Evolutionary conservation across 108 stramenopile genomes (phyloP), one percentile per base, ranked within the genome.

Genomic region (Skeletonema costatum): DNA sequence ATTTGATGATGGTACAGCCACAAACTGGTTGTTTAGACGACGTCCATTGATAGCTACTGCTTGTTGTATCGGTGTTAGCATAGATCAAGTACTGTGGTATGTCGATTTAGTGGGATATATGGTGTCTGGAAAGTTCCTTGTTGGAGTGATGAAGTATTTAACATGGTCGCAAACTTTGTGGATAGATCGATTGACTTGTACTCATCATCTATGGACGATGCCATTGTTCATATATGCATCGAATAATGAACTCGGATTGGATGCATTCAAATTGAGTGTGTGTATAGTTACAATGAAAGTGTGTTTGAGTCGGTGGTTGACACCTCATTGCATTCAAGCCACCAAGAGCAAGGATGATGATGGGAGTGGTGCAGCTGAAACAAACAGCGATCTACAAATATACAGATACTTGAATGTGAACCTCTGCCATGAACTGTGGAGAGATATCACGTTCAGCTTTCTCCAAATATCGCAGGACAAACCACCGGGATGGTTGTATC

Each of bases 191-290:
- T 75, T 92, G 10, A 92, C 93, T 13, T 88, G 85, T 64, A 86
- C 87, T 10, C 93, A 95, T 84, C 93, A 95, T 71, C 60, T 95
- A 10, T 95, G 93, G 93, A 92, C 91, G 8, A 89, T 95, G n/a
- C 93, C 93, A 29, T 38, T 95, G 16, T 70, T 90, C 7, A 16
- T 92, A 13, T 90, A 83, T 68, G 87, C 80, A 4, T 66, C 70
- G 10, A 74, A 79, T 25, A 81, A 79, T 30, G 11, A 48, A 5
- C 80, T 87, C 44, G 25, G 63, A 33, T 36, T 85, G 3, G 64
- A 82, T 21, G 79, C 88, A 14, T 82, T 83, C 53, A 48, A 68
- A 11, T 78, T 94, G 61, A 90, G 89, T 60, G 13, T 77, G 8
- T 62, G 88, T 32, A 48, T 94, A 51, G 87, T 92, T 16, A 53